A percentile compares a stretch with the other conserved stretches of the same genome.
phyloP scores from a whole-genome alignment of 768 basidiomycete species.

The Chalciporus pseudorubinellus region DNA sequence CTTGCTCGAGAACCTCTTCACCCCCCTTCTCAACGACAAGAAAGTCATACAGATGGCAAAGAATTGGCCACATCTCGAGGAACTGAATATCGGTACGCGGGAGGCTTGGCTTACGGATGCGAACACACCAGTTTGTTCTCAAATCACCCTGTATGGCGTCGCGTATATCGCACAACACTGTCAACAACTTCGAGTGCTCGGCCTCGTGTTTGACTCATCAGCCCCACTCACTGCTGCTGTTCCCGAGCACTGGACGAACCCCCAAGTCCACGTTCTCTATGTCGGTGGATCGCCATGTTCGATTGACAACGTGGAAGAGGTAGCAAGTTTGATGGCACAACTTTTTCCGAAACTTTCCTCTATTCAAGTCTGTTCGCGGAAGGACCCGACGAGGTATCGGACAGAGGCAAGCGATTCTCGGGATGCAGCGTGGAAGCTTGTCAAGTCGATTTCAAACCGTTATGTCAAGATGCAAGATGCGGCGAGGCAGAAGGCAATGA shows the following conservation, averaged over 20 bases:
- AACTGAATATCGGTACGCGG: constrained; percentile 1
- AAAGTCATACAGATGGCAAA: too few relatives aligned
- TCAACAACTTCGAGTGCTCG: background rate
- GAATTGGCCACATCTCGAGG: constrained; percentile 1
- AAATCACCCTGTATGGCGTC: background rate
- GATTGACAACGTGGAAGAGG: too few relatives aligned
- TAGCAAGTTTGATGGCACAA: too few relatives aligned
- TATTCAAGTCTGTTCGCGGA: background rate
- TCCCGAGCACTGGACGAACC: constrained; percentile 1
- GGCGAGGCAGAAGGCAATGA: background rate
- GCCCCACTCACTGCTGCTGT: too few relatives aligned
- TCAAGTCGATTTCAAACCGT: background rate
- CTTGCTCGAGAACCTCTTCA: background rate
- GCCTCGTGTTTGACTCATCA: constrained; percentile 1
- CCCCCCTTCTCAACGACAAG: background rate
- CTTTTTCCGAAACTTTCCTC: background rate
- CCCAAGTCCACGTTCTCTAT: background rate
- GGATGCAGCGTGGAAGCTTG: background rate
- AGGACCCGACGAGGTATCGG: too few relatives aligned
- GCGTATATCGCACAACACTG: background rate
- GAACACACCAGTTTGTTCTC: background rate
- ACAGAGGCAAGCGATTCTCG: too few relatives aligned
- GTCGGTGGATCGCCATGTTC: background rate
- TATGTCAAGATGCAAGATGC: background rate
- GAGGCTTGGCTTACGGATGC: constrained; percentile 2